Percentiles rank a stretch among this genome's conserved stretches.
Evolutionary conservation across 345 rosid genomes (phyloP).

Genomic region (Cardiospermum halicacabum): DNA sequence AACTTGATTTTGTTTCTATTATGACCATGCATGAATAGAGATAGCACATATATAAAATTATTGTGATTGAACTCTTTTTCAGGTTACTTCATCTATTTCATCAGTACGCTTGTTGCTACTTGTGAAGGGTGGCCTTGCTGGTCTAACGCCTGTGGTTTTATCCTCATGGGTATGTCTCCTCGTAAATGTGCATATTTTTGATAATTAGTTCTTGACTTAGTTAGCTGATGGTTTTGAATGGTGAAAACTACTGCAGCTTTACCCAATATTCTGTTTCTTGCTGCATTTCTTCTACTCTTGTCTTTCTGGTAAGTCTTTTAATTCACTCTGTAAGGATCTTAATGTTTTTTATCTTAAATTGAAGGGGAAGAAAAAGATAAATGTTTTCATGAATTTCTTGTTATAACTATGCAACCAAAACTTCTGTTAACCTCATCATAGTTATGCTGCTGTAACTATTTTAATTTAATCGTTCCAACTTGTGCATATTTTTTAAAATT

Average conservation of each 20-base stretch:
- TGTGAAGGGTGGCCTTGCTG: constrained; percentile 40
- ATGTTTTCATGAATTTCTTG: background rate
- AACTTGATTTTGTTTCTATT: background rate
- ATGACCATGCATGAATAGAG: background rate
- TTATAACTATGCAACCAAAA: background rate
- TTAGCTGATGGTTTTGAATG: background rate
- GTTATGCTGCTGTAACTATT: background rate
- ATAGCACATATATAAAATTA: background rate
- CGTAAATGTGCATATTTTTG: background rate
- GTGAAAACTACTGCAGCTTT: constrained; percentile 42
- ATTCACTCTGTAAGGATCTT: background rate
- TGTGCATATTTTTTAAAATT: too few relatives aligned
- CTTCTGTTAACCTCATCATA: background rate
- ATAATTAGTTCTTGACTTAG: background rate
- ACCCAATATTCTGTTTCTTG: constrained; percentile 50
- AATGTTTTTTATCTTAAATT: background rate
- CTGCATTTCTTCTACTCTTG: constrained; percentile 54
- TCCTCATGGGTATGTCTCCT: constrained; percentile 36
- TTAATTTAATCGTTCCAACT: background rate
- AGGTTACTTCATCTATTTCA: constrained; percentile 33
- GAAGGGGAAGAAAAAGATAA: background rate
- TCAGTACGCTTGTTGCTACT: constrained; percentile 24
- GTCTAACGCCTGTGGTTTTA: constrained; percentile 35
- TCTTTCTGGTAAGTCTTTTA: constrained; percentile 53
- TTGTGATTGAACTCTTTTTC: constrained; percentile 17